Evolutionary conservation across 2,329 filamentous ascomycete genomes (phyloP), one percentile per base, ranked within the genome.

Genomic region (Anthostomella pinea): DNA sequence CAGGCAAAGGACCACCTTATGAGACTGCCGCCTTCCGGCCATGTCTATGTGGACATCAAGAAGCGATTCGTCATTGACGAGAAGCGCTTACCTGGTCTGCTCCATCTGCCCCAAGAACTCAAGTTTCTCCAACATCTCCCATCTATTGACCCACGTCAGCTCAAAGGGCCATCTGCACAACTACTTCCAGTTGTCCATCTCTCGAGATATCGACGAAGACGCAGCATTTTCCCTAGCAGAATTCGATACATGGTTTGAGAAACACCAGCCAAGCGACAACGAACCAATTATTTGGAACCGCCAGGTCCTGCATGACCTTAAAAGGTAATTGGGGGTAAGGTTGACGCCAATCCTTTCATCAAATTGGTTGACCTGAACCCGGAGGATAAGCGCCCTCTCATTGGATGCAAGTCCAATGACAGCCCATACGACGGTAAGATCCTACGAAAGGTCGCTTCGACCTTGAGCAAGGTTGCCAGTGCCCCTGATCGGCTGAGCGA

Each of bases 121-220:
- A 24, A 77, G 67, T 19, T 96, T 96, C 66, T 95, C 88, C 38
- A 91, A 97, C 63, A 73, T 89, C 28, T 95, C 90, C 21, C 91
- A 96, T 62, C 72, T 96, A 23, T 77, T 97, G 57, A 97, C 91
- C 9, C 91, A 97, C 58, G 79, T 96, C 45, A 81, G 85, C 41
- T 96, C 90, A 47, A 96, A 96, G 60, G 85, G 85, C n/a, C 91
- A 97, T 60, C 70, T 96, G 21, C 82, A 88, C 41, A 78, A 87
- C 58, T 81, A 87, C 54, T 94, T 90, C 67, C 88, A 87, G 56
- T 74, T 88, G 34, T 83, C 87, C 53, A 78, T 95, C 48, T 79
- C 77, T 39, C 78, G 83, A 37, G 75, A 79, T 35, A 72, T 77
- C 29, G 85, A 94, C 42, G 62, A 72, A n/a, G 66, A 67, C n/a